A percentile compares a stretch with the other conserved stretches of the same genome.
phyloP scores from a whole-genome alignment of 306 rosid genomes.

The Macrotyloma uniflorum region DNA sequence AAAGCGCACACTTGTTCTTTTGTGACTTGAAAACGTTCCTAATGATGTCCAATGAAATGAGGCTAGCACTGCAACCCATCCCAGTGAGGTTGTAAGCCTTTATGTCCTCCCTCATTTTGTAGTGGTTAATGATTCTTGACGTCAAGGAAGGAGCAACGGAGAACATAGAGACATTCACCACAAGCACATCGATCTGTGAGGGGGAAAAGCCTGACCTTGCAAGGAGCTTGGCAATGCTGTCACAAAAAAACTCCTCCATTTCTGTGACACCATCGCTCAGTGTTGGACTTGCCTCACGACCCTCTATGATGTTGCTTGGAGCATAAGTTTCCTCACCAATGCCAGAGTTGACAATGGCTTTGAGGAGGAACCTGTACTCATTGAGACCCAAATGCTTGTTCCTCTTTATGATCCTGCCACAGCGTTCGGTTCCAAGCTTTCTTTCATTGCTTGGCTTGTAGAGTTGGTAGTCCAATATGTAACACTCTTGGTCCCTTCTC shows the following conservation, averaged over 20 bases:
- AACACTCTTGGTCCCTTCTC: slow-evolving; percentile 64
- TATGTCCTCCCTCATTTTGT: slow-evolving; percentile 73
- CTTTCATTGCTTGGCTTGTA: slow-evolving; percentile 75
- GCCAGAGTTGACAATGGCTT: slow-evolving; percentile 89
- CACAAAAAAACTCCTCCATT: slow-evolving; percentile 78
- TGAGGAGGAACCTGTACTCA: slow-evolving; percentile 79
- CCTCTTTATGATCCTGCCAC: slow-evolving; percentile 60
- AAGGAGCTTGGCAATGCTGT: slow-evolving; percentile 61
- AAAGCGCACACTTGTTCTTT: slow-evolving; percentile 63
- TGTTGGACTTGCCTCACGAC: slow-evolving; percentile 57
- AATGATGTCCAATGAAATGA: slow-evolving; percentile 67
- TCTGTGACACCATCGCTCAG: slow-evolving; percentile 53
- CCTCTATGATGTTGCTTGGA: slow-evolving; percentile 65
- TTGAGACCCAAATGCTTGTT: slow-evolving; percentile 57
- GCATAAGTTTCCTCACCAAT: slow-evolving; percentile 91
- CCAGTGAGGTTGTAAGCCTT: slow-evolving; percentile 83
- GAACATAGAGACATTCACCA: slow-evolving; percentile 79
- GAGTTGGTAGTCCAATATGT: slow-evolving; percentile 75
- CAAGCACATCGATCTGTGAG: slow-evolving; percentile 74
- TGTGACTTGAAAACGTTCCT: slow-evolving; percentile 55
- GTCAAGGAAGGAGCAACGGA: slow-evolving; percentile 66
- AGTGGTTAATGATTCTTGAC: slow-evolving; percentile 59
- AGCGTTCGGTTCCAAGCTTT: slow-evolving; percentile 60
- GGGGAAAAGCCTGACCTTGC: slow-evolving; percentile 53
- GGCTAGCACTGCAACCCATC: slow-evolving; percentile 95